These are phyloP conservation scores for Kwoniella mangroviensis DNA, from an alignment of 768 basidiomycete species.

Conservation along the genomic window DNA sequence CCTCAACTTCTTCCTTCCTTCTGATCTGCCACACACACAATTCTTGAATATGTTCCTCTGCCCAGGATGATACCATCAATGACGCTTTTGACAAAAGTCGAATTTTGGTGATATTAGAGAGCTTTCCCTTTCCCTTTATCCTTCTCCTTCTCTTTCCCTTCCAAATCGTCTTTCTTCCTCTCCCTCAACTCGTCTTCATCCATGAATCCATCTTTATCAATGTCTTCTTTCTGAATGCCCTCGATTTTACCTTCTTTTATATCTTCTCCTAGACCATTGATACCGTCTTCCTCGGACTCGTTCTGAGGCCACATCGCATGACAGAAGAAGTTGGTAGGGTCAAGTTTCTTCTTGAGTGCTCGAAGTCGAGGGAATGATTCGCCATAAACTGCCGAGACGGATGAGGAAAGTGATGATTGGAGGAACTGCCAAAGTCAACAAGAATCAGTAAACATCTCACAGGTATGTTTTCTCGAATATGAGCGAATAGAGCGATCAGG, in stretches of 20 bases:
- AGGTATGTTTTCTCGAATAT: neutral
- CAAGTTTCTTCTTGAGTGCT: conserved; percentile 74
- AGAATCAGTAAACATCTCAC: neutral
- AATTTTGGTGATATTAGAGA: neutral
- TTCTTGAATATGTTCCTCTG: too few relatives aligned
- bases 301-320: conserved; percentile 75
- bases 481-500: conserved; percentile 41
- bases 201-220: conserved; percentile 12
- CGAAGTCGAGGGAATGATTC: conserved; percentile 72
- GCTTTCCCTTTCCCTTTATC: conserved; percentile 6
- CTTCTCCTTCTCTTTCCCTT: neutral
- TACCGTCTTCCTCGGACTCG: conserved; percentile 6
- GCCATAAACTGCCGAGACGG: conserved; percentile 62
- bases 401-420: conserved; percentile 44
- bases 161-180: neutral
- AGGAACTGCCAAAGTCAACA: conserved; percentile 44
- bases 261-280: conserved; percentile 6
- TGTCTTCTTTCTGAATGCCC: neutral
- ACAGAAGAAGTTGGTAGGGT: conserved; percentile 75
- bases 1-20: too few relatives aligned
- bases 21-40: too few relatives aligned
- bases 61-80: too few relatives aligned
- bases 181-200: neutral
- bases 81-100: too few relatives aligned
- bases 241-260: conserved; percentile 9